Percentiles rank a stretch among this genome's conserved stretches.
These are phyloP conservation scores for Cordyceps pruinosa DNA, from an alignment of 2,329 filamentous ascomycete species.

Conservation along the genomic window DNA sequence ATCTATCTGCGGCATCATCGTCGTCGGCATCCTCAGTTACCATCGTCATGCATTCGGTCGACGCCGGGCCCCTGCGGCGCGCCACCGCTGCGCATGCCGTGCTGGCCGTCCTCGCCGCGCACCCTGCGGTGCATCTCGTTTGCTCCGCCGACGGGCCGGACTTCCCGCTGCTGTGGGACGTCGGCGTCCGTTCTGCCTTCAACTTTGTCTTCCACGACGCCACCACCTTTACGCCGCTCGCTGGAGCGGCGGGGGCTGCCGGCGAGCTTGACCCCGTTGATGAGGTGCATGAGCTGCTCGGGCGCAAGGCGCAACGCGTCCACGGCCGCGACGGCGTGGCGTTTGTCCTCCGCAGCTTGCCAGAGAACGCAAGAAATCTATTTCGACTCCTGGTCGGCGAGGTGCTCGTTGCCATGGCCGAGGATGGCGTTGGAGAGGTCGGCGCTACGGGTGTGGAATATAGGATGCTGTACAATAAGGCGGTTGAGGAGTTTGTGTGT, in stretches of 20 bases:
- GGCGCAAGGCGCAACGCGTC: slow-evolving; percentile 68
- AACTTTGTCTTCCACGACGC: slow-evolving; percentile 90
- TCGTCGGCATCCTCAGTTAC: slow-evolving; percentile 62
- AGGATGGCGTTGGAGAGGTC: slow-evolving; percentile 43
- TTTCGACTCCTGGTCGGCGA: slow-evolving; percentile 82
- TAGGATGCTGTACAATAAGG: slow-evolving; percentile 85
- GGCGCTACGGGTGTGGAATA: slow-evolving; percentile 73
- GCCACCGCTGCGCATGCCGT: slow-evolving; percentile 46
- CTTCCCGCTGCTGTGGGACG: slow-evolving; percentile 85
- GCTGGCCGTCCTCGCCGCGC: slow-evolving; percentile 68
- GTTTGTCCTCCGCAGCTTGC: slow-evolving; percentile 83
- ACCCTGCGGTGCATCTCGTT: slow-evolving; percentile 64
- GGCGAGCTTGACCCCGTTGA: slow-evolving; percentile 79
- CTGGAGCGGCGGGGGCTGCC: slow-evolving; percentile 19
- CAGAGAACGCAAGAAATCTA: slow-evolving; percentile 83
- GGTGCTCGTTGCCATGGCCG: slow-evolving; percentile 64
- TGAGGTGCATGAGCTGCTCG: slow-evolving; percentile 80
- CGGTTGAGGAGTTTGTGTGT: slow-evolving; percentile 93
- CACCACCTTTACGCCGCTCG: slow-evolving; percentile 76
- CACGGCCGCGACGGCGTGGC: slow-evolving; percentile 87
- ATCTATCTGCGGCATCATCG: slow-evolving; percentile 38
- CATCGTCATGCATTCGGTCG: slow-evolving; percentile 79
- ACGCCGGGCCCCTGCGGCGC: slow-evolving; percentile 69
- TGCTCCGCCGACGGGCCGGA: slow-evolving; percentile 83
- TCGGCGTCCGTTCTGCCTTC: slow-evolving; percentile 71